Base-by-base conservation (phyloP, 2,329 filamentous ascomycete species). In the Aspergillus fischeri region DNA sequence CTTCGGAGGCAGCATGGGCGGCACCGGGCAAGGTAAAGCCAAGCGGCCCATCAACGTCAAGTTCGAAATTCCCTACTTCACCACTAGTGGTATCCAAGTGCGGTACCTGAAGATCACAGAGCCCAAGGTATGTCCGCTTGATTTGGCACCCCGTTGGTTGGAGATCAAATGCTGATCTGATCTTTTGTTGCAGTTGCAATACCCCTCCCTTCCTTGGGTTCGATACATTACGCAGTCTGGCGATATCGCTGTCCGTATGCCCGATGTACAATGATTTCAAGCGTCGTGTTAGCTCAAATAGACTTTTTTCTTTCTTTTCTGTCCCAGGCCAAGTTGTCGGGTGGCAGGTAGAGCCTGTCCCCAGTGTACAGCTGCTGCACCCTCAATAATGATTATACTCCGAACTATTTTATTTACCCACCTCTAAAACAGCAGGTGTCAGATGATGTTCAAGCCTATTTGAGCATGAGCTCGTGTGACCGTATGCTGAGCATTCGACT, bases 21-120 rank as follows among this genome's bases (percentile, higher is more conserved):
- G 93, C 63, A 85, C 94, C 28, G 86, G 84, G n/a, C 83, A 86
- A 4, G 87, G 86, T 57, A 97, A 97, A 79, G 90, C 90, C 21
- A 99, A 97, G 83, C 82, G 94, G 66, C 94, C 94, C 0, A 99
- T 99, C 70, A 93, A 92, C 75, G 94, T 99, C 79, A 99, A 99
- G 80, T 99, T 99, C 74, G 94, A 99, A 80, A 99, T 99, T 71
- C 94, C 94, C n/a, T 99, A 99, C 78, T 99, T 99, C 74, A 99
- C 94, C n/a, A 99, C 95, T 3, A 95, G 90, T 78, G 94, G 94
- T 63, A 99, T 99, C 66, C 95, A 99, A 77, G 94, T 99, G 69
- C 86, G 94, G 70, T 99, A 99, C 75, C 78, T 99, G 75, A 99
- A 99, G 84, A 99, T 99, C 70, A 97, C 96, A 63, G 94, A 99